Percentiles rank a stretch among this genome's conserved stretches.
Evolutionary conservation across 345 rosid species (phyloP).

Genomic region (Fremontodendron californicum): DNA sequence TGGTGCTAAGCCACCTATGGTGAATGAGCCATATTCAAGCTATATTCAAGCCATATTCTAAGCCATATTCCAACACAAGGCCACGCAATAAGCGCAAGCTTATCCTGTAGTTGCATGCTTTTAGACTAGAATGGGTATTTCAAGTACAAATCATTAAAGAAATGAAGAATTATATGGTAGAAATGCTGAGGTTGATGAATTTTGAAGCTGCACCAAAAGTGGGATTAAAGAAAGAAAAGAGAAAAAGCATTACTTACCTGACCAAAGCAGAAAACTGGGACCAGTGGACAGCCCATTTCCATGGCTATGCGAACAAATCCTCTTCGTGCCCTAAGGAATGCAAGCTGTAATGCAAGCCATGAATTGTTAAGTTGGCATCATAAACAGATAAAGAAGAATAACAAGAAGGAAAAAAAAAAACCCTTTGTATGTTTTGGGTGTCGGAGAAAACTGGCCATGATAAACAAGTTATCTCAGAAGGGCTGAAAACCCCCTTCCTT

Average conservation of each 20-base stretch:
- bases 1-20: too few relatives aligned
- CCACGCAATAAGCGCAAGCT: background rate
- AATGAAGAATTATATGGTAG: background rate
- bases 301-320: conserved; percentile 86
- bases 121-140: background rate
- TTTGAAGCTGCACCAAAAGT: background rate
- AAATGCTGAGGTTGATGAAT: background rate
- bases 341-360: conserved; percentile 36
- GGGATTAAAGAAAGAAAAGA: background rate
- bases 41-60: too few relatives aligned
- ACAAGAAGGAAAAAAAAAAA: background rate
- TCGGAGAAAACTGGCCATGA: background rate
- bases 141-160: background rate
- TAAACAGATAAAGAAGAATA: too few relatives aligned
- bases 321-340: conserved; percentile 61
- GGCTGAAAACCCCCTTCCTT: background rate
- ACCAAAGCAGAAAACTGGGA: conserved; percentile 94
- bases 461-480: background rate
- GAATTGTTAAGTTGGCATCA: background rate
- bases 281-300: conserved; percentile 68
- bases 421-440: background rate
- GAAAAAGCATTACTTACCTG: conserved; percentile 42
- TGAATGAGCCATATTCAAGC: too few relatives aligned
- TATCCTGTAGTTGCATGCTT: background rate
- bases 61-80: too few relatives aligned